phyloP scores from a whole-genome alignment of 805 yeast genomes.

The Zygosaccharomyces gambellarensis region DNA sequence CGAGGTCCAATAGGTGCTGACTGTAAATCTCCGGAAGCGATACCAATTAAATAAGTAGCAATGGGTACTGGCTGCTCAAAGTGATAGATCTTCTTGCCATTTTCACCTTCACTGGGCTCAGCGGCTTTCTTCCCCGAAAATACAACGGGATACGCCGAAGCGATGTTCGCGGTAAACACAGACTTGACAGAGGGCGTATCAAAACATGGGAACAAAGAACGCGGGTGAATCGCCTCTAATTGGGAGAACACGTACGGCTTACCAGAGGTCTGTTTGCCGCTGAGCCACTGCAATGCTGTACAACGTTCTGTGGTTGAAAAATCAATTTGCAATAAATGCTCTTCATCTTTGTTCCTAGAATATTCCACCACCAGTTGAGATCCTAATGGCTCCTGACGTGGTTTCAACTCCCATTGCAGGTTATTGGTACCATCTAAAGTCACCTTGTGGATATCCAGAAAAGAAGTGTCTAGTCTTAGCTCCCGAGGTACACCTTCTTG shows the following conservation, averaged over 20 bases:
- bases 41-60: slow-evolving; percentile 76
- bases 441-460: slow-evolving; percentile 44
- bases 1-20: slow-evolving; percentile 77
- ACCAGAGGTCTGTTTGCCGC: slow-evolving; percentile 70
- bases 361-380: slow-evolving; percentile 43
- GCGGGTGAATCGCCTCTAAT: slow-evolving; percentile 86
- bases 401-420: slow-evolving; percentile 33
- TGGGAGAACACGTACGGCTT: slow-evolving; percentile 72
- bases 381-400: slow-evolving; percentile 54
- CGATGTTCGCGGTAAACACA: slow-evolving; percentile 51
- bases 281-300: slow-evolving; percentile 83
- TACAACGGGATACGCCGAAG: slow-evolving; percentile 62
- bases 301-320: slow-evolving; percentile 69
- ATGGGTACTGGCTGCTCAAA: slow-evolving; percentile 78
- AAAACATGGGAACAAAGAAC: slow-evolving; percentile 82
- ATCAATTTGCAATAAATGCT: slow-evolving; percentile 38
- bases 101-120: slow-evolving; percentile 9
- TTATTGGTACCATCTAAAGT: slow-evolving; percentile 27
- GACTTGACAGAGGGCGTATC: slow-evolving; percentile 86
- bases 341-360: slow-evolving; percentile 7
- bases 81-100: slow-evolving; percentile 34
- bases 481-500: slow-evolving; percentile 17
- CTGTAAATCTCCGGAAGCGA: slow-evolving; percentile 76
- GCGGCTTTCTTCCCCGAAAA: slow-evolving; percentile 57
- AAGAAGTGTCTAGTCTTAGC: slow-evolving; percentile 68